These are phyloP conservation scores for Penicillium pulvis DNA, from an alignment of 495 filamentous ascomycete genomes.

Conservation along the genomic window DNA sequence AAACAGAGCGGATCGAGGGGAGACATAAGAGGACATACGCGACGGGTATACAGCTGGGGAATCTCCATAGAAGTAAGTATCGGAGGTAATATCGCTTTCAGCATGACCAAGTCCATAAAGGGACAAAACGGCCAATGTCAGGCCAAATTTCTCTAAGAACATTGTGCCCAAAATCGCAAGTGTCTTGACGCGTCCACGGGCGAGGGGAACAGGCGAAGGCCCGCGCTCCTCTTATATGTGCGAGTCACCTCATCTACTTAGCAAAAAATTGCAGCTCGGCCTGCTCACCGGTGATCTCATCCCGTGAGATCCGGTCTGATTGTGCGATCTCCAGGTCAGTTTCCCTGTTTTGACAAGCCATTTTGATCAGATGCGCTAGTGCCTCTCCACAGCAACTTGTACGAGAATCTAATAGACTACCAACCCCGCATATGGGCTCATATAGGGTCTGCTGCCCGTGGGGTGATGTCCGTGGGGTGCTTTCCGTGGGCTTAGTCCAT, in stretches of 20 bases:
- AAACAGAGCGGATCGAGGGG: not conserved
- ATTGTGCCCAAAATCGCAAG: not conserved
- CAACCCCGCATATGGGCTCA: not conserved
- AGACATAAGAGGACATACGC: conserved; percentile 27
- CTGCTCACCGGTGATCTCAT: not conserved
- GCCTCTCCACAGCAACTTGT: not conserved
- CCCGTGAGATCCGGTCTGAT: not conserved
- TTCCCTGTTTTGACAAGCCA: not conserved
- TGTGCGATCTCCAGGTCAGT: not conserved
- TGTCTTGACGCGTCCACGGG: not conserved
- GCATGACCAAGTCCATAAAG: conserved; percentile 20
- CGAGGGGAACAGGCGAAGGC: not conserved
- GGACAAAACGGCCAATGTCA: conserved; percentile 20
- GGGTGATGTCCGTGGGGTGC: not conserved
- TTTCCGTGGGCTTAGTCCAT: not conserved
- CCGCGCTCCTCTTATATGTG: not conserved
- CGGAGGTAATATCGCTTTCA: conserved; percentile 22
- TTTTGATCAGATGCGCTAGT: not conserved
- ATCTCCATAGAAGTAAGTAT: conserved; percentile 55
- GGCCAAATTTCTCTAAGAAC: not conserved
- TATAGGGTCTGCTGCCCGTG: not conserved
- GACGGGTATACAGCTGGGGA: conserved; percentile 58
- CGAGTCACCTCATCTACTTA: not conserved
- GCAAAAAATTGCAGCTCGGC: not conserved
- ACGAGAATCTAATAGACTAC: not conserved